Evolutionary conservation across 176 grass and related monocot species (phyloP).

Genomic region (Pontederia crassipes): DNA sequence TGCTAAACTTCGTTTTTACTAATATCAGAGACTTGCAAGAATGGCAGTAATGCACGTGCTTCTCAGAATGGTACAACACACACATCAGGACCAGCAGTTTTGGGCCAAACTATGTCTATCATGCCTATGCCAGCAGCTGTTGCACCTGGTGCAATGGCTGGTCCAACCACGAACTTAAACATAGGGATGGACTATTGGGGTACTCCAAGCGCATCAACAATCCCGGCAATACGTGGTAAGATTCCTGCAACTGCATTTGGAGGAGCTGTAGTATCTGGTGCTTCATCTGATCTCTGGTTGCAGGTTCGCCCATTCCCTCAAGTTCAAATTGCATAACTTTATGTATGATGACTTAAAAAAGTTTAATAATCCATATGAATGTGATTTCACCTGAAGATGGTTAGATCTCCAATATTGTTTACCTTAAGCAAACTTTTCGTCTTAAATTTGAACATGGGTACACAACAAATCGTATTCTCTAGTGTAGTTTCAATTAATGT

Average conservation of each 20-base stretch:
- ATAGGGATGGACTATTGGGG: slow-evolving; percentile 80
- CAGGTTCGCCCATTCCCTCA: slow-evolving; percentile 6
- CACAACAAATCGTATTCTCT: too few species aligned
- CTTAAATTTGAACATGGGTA: too few species aligned
- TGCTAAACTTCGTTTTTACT: slow-evolving; percentile 14
- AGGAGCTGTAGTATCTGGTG: slow-evolving; percentile 22
- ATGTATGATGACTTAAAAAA: slow-evolving; percentile 1
- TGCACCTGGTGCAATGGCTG: slow-evolving; percentile 43
- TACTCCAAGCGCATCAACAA: slow-evolving; percentile 42
- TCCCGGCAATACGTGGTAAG: slow-evolving; percentile 40
- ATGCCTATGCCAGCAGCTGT: slow-evolving; percentile 43
- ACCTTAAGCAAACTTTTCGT: too few species aligned
- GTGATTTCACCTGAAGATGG: neutral
- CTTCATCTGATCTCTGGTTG: slow-evolving; percentile 42
- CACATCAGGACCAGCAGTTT: slow-evolving; percentile 34
- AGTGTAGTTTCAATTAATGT: too few species aligned
- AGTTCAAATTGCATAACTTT: neutral
- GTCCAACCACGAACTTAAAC: slow-evolving; percentile 62
- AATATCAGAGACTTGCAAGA: slow-evolving; percentile 24
- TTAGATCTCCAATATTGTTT: too few species aligned
- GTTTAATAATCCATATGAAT: neutral
- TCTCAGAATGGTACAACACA: slow-evolving; percentile 44
- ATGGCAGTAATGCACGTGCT: slow-evolving; percentile 26
- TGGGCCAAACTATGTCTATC: slow-evolving; percentile 48
- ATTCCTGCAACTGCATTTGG: slow-evolving; percentile 25